Evolutionary conservation across 192 early-diverging fungal genomes (phyloP), one percentile per base, ranked within the genome.

Genomic region (Backusella westeae): DNA sequence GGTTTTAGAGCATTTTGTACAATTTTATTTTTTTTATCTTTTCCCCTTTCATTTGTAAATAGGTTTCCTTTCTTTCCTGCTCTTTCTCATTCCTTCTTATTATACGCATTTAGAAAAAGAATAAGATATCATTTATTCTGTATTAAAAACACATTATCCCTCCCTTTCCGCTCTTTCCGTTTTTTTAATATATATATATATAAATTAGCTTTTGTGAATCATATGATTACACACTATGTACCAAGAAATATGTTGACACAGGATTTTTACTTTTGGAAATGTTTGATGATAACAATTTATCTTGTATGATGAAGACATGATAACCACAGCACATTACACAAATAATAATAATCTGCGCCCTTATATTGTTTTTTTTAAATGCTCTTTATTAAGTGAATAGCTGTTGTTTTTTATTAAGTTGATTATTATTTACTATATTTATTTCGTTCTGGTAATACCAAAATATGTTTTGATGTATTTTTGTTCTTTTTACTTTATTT

Each of bases 1-100:
- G 74, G 68, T 63, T 63, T 63, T 63, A 63, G n/a, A 29, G 26
- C 26, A 63, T 29, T 29, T 63, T 63, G 21, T 59, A 59, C 21
- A 17, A 59, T 23, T 26, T 26, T 23, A 26, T 26, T 59, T 23
- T 59, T 26, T 32, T 32, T 32, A 32, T 32, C 32, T 32, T 4
- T 10, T 0, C 21, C 3, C 21, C 53, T 19, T 21, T 26, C 23
- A 26, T 59, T 59, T 59, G 53, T 59, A 59, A 59, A 59, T 59
- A 59, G 53, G 6, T 59, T 23, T 59, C 12, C 7, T 23, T 59
- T 52, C 19, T 21, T 53, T 53, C 17, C 3, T 49, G 17, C 6
- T 49, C 46, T 49, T 49, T n/a, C 46, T 49, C 46, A 49, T 49
- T 49, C 19, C 23, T 59, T 59, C 9, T 26, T 26, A 59, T 21